Base-by-base conservation (phyloP, 805 yeast genomes). In the Myxozyma mucilagina region DNA sequence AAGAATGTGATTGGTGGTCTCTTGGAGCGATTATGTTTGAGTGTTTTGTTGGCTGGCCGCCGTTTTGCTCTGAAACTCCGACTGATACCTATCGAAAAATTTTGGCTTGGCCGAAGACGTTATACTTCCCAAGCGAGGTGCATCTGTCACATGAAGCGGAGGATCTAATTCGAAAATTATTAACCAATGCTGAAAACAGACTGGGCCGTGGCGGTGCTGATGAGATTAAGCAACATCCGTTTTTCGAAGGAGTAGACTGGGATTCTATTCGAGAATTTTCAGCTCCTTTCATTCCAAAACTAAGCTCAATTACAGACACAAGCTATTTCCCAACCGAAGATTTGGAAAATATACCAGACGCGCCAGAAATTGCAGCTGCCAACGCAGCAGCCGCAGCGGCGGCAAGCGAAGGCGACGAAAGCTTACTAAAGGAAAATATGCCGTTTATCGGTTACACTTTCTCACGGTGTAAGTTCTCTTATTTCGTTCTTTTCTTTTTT, bases 1-100 rank as follows among this genome's bases (percentile, higher is more conserved):
- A 90, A 76, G 97, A 91, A 72, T 91, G 97, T 76, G 97, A 91
- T 74, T 91, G 97, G 97, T 91, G 97, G 97, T 88, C 96, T 8
- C 76, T 91, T 48, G 97, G 97, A 35, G 96, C 97, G 0, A 91
- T 91, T 71, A 92, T 91, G 97, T 91, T 87, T 75, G 97, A 91
- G 79, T 91, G 97, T 77, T 78, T 91, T 64, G 89, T 91, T 62
- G 97, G 97, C 36, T 91, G 97, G 96, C 97, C 97, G 31, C 97
- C 97, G 50, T 91, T 91, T 74, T 91, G 97, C 76, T 86, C 94
- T 0, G 97, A 91, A 70, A 89, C 96, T 10, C 96, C 97, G 10
- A 96, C 90, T 63, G 97, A 91, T 68, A 91, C 97, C 0, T 91
- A 91, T 74, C 82, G 92, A 58, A 91, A 92, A 81, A 91, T 91